Evolutionary conservation across 2,329 filamentous ascomycete genomes (phyloP).

Genomic region (Furcasterigmium sp.): DNA sequence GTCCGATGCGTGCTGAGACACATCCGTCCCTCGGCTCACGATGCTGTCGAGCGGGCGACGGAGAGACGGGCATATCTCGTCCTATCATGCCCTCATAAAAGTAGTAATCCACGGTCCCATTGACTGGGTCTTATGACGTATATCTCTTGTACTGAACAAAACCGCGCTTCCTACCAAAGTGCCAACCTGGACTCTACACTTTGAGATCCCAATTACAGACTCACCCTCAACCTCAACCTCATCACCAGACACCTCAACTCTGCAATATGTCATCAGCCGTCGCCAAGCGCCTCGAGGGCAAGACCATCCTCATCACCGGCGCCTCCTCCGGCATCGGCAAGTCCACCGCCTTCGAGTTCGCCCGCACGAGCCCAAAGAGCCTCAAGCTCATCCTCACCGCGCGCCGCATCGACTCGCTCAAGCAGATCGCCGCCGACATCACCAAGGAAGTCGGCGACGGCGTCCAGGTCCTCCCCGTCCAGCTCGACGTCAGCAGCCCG

Average conservation of each 20-base stretch:
- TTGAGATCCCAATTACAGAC: too few species aligned
- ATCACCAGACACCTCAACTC: not conserved
- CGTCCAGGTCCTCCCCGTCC: conserved; percentile 75
- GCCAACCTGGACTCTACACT: too few species aligned
- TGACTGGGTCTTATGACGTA: too few species aligned
- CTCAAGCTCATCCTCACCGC: conserved; percentile 85
- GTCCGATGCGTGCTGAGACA: too few species aligned
- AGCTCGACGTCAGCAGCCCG: conserved; percentile 80
- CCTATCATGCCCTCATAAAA: too few species aligned
- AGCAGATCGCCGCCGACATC: conserved; percentile 73
- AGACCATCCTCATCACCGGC: conserved; percentile 88
- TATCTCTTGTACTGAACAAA: too few species aligned
- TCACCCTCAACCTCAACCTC: too few species aligned
- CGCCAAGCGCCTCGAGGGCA: conserved; percentile 81
- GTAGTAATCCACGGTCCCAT: too few species aligned
- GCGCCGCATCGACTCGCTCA: conserved; percentile 73
- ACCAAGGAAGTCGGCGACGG: conserved; percentile 69
- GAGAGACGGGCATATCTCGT: too few species aligned
- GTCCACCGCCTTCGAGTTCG: conserved; percentile 87
- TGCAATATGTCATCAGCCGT: conserved; percentile 52
- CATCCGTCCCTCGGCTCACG: too few species aligned
- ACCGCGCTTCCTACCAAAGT: too few species aligned
- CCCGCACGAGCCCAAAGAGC: conserved; percentile 71
- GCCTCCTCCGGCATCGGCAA: conserved; percentile 92
- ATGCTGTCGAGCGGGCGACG: too few species aligned